A percentile compares a stretch with the other conserved stretches of the same genome.
Conservation (phyloP, 1,284 basidiomycete species). For the Malassezia globosa region DNA sequence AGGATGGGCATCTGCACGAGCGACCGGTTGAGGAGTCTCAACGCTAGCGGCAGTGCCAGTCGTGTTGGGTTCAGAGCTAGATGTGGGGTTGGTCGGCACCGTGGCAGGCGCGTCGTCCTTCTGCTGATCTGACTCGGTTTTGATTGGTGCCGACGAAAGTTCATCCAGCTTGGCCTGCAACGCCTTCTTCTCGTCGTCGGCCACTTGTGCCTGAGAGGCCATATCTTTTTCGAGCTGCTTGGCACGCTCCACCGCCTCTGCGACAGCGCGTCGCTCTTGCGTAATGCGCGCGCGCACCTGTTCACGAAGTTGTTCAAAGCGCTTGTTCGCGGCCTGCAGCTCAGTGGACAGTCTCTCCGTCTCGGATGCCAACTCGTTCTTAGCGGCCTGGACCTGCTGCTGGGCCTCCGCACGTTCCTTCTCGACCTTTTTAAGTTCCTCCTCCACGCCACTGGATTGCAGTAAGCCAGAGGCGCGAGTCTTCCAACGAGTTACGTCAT, state of each 20-base stretch:
- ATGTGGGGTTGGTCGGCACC: neutral
- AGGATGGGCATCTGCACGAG: constrained; percentile 19
- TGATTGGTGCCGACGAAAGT: constrained; percentile 14
- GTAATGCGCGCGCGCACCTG: constrained; percentile 34
- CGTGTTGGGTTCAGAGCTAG: no score
- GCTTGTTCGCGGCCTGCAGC: constrained; percentile 22
- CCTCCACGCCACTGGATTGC: constrained; percentile 72
- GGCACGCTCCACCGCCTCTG: constrained; percentile 48
- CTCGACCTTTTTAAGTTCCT: constrained; percentile 47
- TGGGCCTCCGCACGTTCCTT: constrained; percentile 31
- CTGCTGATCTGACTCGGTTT: neutral
- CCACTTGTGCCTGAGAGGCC: constrained; percentile 20
- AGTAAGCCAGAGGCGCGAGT: constrained; percentile 68
- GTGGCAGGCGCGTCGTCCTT: constrained; percentile 9
- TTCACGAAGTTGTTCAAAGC: constrained; percentile 36
- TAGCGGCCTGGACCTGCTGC: constrained; percentile 21
- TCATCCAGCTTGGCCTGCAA: constrained; percentile 31
- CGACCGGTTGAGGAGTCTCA: no score
- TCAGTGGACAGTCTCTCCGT: constrained; percentile 13
- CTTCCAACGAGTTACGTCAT: constrained; percentile 72
- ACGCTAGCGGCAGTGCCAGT: no score
- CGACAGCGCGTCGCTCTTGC: constrained; percentile 26
- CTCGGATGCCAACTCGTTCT: constrained; percentile 19
- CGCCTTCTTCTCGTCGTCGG: constrained; percentile 19
- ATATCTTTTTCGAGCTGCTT: constrained; percentile 47